These are phyloP conservation scores for Paraglomus occultum DNA, from an alignment of 192 early-diverging fungal genomes.

Conservation along the genomic window DNA sequence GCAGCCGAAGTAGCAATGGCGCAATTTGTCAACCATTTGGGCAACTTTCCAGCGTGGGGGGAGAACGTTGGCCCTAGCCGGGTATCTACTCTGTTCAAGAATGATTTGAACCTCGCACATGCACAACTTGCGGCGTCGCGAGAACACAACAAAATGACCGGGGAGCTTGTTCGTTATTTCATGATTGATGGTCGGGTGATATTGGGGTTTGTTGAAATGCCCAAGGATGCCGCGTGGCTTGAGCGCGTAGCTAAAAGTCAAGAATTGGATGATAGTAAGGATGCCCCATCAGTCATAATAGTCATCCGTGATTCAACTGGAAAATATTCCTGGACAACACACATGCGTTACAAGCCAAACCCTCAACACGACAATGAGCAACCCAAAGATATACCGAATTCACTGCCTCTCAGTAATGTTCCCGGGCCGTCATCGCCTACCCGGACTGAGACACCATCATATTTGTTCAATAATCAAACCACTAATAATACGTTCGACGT, in stretches of 20 bases:
- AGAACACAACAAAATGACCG: constrained; percentile 1
- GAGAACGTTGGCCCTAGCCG: constrained; percentile 59
- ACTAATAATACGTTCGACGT: neutral
- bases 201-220: constrained; percentile 64
- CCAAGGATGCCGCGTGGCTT: constrained; percentile 27
- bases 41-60: constrained; percentile 65
- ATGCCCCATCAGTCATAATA: constrained; percentile 49
- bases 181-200: constrained; percentile 66
- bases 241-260: neutral
- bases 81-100: constrained; percentile 64
- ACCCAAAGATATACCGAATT: neutral
- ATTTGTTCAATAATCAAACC: neutral
- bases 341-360: constrained; percentile 45
- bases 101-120: constrained; percentile 40
- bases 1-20: constrained; percentile 74
- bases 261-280: constrained; percentile 20
- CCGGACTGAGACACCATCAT: constrained; percentile 3
- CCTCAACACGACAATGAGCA: neutral
- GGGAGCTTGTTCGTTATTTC: constrained; percentile 62
- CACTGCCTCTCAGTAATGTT: neutral
- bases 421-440: neutral
- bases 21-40: constrained; percentile 66
- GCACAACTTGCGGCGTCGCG: constrained; percentile 15
- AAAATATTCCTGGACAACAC: constrained; percentile 65
- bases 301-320: constrained; percentile 70